phyloP scores from a whole-genome alignment of 2,329 filamentous ascomycete species.

The Neofusicoccum cordaticola region DNA sequence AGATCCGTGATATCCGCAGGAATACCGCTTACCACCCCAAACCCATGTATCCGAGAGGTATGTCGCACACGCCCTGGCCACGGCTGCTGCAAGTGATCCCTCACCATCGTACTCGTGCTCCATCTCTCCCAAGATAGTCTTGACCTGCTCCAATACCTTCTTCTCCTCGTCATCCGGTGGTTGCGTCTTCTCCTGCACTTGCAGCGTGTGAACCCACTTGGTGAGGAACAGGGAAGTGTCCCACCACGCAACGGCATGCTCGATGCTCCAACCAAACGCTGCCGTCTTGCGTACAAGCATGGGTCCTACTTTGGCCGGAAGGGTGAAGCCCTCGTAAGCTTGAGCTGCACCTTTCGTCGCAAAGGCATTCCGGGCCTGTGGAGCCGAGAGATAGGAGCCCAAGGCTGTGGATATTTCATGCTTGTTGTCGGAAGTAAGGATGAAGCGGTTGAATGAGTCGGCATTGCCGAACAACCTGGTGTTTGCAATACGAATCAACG shows the following conservation, averaged over 20 bases:
- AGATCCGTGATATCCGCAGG: no score
- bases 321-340: constrained; percentile 28
- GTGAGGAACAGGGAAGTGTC: constrained; percentile 32
- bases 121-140: constrained; percentile 25
- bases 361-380: constrained; percentile 25
- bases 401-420: constrained; percentile 26
- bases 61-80: constrained; percentile 27
- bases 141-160: constrained; percentile 27
- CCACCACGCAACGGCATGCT: constrained; percentile 36
- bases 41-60: constrained; percentile 28
- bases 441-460: constrained; percentile 27
- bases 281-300: constrained; percentile 32
- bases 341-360: constrained; percentile 28
- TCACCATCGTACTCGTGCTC: constrained; percentile 22
- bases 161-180: constrained; percentile 24
- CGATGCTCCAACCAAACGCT: constrained; percentile 32
- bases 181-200: constrained; percentile 21
- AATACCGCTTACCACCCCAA: constrained; percentile 20
- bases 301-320: constrained; percentile 27
- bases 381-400: constrained; percentile 25
- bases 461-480: constrained; percentile 30
- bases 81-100: constrained; percentile 26
- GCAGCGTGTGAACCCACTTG: constrained; percentile 33
- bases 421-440: constrained; percentile 27
- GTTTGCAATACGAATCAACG: constrained; percentile 32